Conservation (phyloP, 495 filamentous ascomycete species). For the Pyronema omphalodes region DNA sequence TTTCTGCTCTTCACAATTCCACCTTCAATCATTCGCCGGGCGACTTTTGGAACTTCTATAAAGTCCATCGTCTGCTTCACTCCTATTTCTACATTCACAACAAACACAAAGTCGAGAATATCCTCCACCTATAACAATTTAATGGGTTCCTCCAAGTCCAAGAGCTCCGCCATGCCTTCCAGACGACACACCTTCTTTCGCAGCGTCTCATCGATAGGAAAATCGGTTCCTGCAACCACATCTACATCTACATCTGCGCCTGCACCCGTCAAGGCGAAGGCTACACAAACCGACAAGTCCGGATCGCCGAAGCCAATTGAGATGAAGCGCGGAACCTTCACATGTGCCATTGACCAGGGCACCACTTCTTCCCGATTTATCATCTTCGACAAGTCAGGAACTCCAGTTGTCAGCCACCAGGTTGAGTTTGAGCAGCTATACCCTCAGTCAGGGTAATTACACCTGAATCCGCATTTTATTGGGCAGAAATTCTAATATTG, state of each 20-base stretch:
- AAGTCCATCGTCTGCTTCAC: not conserved
- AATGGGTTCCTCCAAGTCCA: slow-evolving; percentile 3
- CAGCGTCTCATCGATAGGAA: not conserved
- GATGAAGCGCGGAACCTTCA: slow-evolving; percentile 28
- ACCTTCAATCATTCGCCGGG: not conserved
- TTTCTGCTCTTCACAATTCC: slow-evolving; percentile 1
- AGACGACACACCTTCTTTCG: not conserved
- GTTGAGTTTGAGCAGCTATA: slow-evolving; percentile 82
- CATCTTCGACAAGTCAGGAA: slow-evolving; percentile 68
- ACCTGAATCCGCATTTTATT: not conserved
- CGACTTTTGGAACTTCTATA: not conserved
- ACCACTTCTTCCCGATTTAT: slow-evolving; percentile 87
- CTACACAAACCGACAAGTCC: not conserved
- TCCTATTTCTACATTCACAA: not conserved
- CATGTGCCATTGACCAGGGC: slow-evolving; percentile 73
- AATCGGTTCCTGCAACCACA: not conserved
- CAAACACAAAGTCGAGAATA: not conserved
- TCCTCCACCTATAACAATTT: not conserved
- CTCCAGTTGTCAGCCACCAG: slow-evolving; percentile 71
- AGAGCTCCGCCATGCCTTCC: not conserved
- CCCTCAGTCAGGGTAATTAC: slow-evolving; percentile 67
- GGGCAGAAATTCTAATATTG: not conserved
- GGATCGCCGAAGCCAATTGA: not conserved
- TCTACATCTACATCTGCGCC: not conserved
- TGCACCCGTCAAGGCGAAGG: not conserved